Evolutionary conservation across 768 basidiomycete genomes (phyloP).

Genomic region (Xerocomellus intermedius): DNA sequence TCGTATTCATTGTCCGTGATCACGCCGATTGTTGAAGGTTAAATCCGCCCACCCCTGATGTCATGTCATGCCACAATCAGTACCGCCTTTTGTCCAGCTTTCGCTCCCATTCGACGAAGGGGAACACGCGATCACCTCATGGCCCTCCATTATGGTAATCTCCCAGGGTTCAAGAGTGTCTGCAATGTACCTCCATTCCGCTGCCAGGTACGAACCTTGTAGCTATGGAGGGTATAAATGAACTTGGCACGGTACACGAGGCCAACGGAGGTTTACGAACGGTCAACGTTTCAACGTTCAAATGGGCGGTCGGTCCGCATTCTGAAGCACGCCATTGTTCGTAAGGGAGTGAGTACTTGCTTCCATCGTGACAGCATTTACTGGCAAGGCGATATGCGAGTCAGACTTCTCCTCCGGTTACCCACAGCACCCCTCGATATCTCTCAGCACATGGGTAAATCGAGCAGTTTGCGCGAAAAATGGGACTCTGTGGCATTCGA

Average conservation of each 20-base stretch:
- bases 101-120: too few relatives aligned
- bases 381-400: not conserved
- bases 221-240: not conserved
- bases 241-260: not conserved
- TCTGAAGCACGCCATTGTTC: not conserved
- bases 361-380: constrained; percentile 14
- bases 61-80: constrained; percentile 9
- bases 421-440: constrained; percentile 2
- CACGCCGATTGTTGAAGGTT: constrained; percentile 20
- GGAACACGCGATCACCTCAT: constrained; percentile 32
- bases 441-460: not conserved
- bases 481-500: not conserved
- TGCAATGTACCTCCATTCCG: constrained; percentile 20
- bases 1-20: constrained; percentile 14
- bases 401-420: constrained; percentile 14
- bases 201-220: constrained; percentile 10
- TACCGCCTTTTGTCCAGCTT: constrained; percentile 14
- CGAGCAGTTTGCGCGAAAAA: not conserved
- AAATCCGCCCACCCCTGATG: constrained; percentile 22
- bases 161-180: constrained; percentile 4
- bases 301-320: constrained; percentile 3
- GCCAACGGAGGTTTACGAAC: constrained; percentile 8
- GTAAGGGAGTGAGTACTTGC: not conserved
- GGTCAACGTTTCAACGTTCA: not conserved
- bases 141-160: constrained; percentile 13